A percentile compares a stretch with the other conserved stretches of the same genome.
Evolutionary conservation across 306 rosid species (phyloP).

Genomic region (Albizia julibrissin): DNA sequence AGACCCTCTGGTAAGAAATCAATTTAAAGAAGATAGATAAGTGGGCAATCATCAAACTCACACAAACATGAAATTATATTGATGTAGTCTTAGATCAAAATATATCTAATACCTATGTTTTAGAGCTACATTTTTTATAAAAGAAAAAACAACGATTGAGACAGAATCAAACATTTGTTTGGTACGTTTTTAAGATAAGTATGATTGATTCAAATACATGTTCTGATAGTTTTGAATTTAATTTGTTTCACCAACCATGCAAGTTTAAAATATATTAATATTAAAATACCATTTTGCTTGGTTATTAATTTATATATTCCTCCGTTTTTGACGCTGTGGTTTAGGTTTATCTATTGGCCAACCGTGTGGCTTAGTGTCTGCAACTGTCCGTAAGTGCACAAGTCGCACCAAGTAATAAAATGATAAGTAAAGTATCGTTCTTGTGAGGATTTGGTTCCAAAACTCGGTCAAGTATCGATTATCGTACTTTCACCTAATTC

Average conservation of each 20-base stretch:
- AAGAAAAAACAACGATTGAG: neutral
- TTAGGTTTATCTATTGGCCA: conserved; percentile 29
- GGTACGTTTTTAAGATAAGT: neutral
- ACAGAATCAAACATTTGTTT: neutral
- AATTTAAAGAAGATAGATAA: neutral
- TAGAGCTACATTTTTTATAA: neutral
- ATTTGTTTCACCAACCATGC: neutral
- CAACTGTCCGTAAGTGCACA: too few species aligned
- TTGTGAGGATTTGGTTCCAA: too few species aligned
- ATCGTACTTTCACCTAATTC: too few species aligned
- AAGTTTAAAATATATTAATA: neutral
- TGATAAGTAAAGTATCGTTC: too few species aligned
- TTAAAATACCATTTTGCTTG: neutral
- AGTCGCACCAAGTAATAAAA: too few species aligned
- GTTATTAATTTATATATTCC: neutral
- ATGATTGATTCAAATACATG: neutral
- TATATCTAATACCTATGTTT: neutral
- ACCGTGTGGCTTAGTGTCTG: conserved; percentile 68
- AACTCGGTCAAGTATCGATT: too few species aligned
- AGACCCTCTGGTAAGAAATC: neutral
- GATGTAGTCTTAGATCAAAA: neutral
- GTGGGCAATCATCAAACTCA: neutral
- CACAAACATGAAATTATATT: neutral
- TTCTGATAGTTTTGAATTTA: neutral
- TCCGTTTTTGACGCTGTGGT: conserved; percentile 15